Percentiles rank a stretch among this genome's conserved stretches.
phyloP scores from a whole-genome alignment of 768 basidiomycete species.

The Amanita pallidorosea region DNA sequence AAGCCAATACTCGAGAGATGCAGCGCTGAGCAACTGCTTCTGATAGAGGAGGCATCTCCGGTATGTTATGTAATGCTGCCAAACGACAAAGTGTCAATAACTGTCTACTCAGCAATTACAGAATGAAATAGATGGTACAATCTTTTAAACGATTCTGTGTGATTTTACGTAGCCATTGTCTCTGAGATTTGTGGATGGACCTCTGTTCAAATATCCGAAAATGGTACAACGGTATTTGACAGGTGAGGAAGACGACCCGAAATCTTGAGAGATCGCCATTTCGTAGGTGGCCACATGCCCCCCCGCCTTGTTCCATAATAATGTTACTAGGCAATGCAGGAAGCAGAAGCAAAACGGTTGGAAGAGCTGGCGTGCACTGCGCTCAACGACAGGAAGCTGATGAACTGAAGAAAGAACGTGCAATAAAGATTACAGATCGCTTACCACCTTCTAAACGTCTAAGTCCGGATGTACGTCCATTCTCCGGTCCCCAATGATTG shows the following conservation, averaged over 20 bases:
- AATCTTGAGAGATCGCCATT: conserved; percentile 60
- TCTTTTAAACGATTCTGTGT: neutral
- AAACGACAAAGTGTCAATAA: neutral
- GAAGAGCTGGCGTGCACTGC: conserved; percentile 52
- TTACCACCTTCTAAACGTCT: conserved; percentile 57
- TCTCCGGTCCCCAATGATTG: neutral
- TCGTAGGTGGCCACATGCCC: conserved; percentile 31
- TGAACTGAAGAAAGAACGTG: conserved; percentile 65
- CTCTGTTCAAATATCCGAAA: conserved; percentile 52
- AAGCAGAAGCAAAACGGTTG: conserved; percentile 51
- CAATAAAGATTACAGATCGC: conserved; percentile 65
- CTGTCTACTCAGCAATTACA: conserved; percentile 33
- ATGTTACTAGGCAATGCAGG: conserved; percentile 35
- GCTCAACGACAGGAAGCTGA: conserved; percentile 60
- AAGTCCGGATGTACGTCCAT: conserved; percentile 20
- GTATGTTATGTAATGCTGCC: conserved; percentile 30
- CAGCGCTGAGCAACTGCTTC: conserved; percentile 55
- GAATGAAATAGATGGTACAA: conserved; percentile 44
- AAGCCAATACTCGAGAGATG: conserved; percentile 70
- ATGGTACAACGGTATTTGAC: conserved; percentile 35
- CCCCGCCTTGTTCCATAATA: conserved; percentile 7
- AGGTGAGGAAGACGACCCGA: conserved; percentile 31
- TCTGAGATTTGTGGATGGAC: conserved; percentile 53
- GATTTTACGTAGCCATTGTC: conserved; percentile 4
- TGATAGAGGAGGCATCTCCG: conserved; percentile 60